These are phyloP conservation scores for Colletotrichum liriopes DNA, from an alignment of 2,329 filamentous ascomycete species.

Conservation along the genomic window DNA sequence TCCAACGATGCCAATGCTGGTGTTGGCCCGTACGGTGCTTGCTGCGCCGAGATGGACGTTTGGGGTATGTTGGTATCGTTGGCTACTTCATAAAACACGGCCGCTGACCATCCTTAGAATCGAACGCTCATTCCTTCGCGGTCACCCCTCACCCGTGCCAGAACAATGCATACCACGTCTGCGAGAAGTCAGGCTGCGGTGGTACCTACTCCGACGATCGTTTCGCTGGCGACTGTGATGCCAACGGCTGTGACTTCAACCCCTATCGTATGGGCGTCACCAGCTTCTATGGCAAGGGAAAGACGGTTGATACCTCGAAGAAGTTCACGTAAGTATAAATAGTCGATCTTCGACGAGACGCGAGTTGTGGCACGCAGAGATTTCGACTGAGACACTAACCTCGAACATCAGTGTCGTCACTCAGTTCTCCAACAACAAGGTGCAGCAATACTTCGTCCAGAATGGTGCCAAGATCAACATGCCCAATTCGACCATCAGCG, in stretches of 20 bases:
- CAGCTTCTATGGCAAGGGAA: conserved; percentile 72
- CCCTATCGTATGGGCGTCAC: conserved; percentile 73
- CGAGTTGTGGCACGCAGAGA: background rate
- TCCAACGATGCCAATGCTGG: conserved; percentile 67
- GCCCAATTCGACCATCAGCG: conserved; percentile 53
- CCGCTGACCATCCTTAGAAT: conserved; percentile 48
- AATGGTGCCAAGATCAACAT: conserved; percentile 68
- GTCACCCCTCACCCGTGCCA: conserved; percentile 72
- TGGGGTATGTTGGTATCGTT: conserved; percentile 64
- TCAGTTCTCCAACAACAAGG: conserved; percentile 67
- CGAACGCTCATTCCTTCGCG: conserved; percentile 70
- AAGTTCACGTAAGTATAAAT: conserved; percentile 61
- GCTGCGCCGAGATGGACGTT: conserved; percentile 72
- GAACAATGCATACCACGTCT: conserved; percentile 57
- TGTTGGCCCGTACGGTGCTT: conserved; percentile 64
- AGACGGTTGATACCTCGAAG: conserved; percentile 70
- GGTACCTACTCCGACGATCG: conserved; percentile 64
- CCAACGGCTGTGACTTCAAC: conserved; percentile 78
- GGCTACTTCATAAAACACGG: too few species aligned
- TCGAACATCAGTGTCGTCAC: conserved; percentile 68
- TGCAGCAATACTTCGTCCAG: conserved; percentile 75
- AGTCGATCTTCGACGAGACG: too few species aligned
- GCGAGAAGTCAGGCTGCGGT: conserved; percentile 58
- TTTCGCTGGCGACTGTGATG: conserved; percentile 73
- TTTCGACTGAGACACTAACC: background rate